phyloP scores from a whole-genome alignment of 1,139 yeast species.

The Debaryomycetaceae sp. region DNA sequence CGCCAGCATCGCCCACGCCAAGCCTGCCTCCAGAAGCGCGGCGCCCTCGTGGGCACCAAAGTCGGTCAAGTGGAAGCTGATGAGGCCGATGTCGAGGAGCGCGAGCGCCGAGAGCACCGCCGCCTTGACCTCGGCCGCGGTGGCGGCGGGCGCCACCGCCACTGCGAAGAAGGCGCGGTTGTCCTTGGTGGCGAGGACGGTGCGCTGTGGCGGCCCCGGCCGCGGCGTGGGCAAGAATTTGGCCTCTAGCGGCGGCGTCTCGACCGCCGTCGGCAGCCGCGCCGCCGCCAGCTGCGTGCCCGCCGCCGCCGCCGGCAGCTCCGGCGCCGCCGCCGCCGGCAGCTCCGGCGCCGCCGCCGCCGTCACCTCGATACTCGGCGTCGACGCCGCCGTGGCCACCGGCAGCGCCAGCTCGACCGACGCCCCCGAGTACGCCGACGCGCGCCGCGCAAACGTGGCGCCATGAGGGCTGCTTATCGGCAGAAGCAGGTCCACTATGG shows the following conservation, averaged over 20 bases:
- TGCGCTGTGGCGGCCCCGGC: slow-evolving; percentile 5
- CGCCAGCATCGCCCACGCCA: slow-evolving; percentile 29
- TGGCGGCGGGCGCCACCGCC: slow-evolving; percentile 18
- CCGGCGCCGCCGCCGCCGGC: too few relatives aligned
- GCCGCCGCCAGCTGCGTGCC: too few relatives aligned
- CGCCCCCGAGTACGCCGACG: too few relatives aligned
- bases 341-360: too few relatives aligned
- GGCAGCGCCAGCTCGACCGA: too few relatives aligned
- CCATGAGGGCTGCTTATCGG: too few relatives aligned
- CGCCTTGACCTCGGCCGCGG: slow-evolving; percentile 29
- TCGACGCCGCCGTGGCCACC: too few relatives aligned
- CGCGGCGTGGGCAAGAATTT: slow-evolving; percentile 3
- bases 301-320: too few relatives aligned
- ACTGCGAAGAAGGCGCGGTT: slow-evolving; percentile 50
- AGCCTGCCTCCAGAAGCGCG: slow-evolving; percentile 46
- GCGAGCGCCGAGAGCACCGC: slow-evolving; percentile 36
- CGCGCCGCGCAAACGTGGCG: too few relatives aligned
- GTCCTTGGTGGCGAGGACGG: slow-evolving; percentile 57
- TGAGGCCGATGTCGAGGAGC: slow-evolving; percentile 33
- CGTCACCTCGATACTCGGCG: too few relatives aligned
- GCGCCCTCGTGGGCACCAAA: slow-evolving; percentile 63
- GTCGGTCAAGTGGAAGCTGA: slow-evolving; percentile 67
- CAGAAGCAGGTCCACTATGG: too few relatives aligned
- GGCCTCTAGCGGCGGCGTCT: background rate
- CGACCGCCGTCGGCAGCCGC: too few relatives aligned